phyloP scores from a whole-genome alignment of 768 basidiomycete species.

The Suillus plorans region DNA sequence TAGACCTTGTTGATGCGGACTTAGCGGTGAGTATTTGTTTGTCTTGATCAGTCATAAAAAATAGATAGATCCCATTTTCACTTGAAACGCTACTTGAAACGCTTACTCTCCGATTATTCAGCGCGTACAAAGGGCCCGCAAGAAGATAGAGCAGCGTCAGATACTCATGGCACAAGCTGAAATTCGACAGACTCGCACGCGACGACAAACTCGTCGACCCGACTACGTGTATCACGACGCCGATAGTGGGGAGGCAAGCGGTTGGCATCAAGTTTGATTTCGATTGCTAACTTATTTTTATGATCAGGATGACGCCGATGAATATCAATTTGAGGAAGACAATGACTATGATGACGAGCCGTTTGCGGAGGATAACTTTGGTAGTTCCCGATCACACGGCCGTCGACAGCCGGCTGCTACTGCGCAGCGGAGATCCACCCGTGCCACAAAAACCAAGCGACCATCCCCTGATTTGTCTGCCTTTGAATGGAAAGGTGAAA shows the following conservation, averaged over 20 bases:
- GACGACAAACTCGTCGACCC: constrained; percentile 67
- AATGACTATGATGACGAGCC: constrained; percentile 64
- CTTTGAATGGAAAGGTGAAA: constrained; percentile 71
- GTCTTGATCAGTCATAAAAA: constrained; percentile 10
- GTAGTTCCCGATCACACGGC: constrained; percentile 40
- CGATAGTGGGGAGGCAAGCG: constrained; percentile 57
- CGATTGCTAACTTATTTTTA: constrained; percentile 23
- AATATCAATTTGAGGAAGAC: constrained; percentile 66
- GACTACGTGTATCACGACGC: constrained; percentile 80
- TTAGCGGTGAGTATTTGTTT: constrained; percentile 54
- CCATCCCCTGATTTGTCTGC: constrained; percentile 48
- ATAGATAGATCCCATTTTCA: constrained; percentile 13
- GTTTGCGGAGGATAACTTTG: constrained; percentile 39
- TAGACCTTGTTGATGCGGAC: constrained; percentile 69
- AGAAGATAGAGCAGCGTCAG: constrained; percentile 67
- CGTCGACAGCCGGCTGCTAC: constrained; percentile 36
- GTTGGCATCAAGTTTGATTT: constrained; percentile 12
- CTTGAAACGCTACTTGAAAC: constrained; percentile 16
- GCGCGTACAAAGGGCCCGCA: constrained; percentile 71
- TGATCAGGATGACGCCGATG: constrained; percentile 57
- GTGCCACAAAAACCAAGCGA: constrained; percentile 51
- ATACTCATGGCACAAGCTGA: constrained; percentile 72
- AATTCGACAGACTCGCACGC: constrained; percentile 75
- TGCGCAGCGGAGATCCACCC: constrained; percentile 53
- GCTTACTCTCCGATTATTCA: constrained; percentile 34